Conservation (phyloP, 1,284 basidiomycete genomes). For the Sphaerobolus stellatus region DNA sequence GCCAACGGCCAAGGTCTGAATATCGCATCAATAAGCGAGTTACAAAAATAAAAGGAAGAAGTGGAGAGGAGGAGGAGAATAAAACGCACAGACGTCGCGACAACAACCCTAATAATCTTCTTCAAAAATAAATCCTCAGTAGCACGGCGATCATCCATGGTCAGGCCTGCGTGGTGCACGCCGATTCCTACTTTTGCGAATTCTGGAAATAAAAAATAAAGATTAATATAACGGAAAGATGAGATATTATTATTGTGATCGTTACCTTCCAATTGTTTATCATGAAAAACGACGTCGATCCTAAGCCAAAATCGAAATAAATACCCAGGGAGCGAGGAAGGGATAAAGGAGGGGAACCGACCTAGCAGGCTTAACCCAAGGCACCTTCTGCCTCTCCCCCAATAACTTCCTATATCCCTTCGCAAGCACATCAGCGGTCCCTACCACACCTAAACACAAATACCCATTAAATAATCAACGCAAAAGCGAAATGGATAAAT, state of each 20-base stretch:
- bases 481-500: neutral
- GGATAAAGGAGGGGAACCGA: slow-evolving; percentile 25
- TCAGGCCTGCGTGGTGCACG: slow-evolving; percentile 84
- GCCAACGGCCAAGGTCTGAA: slow-evolving; percentile 81
- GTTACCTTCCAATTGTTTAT: slow-evolving; percentile 61
- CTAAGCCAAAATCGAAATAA: slow-evolving; percentile 32
- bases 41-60: slow-evolving; percentile 4
- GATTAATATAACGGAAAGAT: neutral
- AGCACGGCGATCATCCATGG: slow-evolving; percentile 64
- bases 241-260: too few relatives aligned
- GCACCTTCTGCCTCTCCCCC: slow-evolving; percentile 49
- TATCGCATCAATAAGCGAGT: slow-evolving; percentile 9
- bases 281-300: slow-evolving; percentile 53
- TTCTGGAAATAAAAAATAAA: slow-evolving; percentile 36
- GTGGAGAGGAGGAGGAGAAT: neutral
- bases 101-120: slow-evolving; percentile 63
- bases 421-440: slow-evolving; percentile 71
- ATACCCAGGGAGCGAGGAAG: neutral
- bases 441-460: slow-evolving; percentile 52
- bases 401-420: slow-evolving; percentile 67
- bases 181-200: slow-evolving; percentile 70
- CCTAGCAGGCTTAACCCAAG: slow-evolving; percentile 63
- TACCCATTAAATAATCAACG: neutral
- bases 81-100: slow-evolving; percentile 66
- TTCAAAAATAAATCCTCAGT: slow-evolving; percentile 72